Base-by-base conservation (phyloP, 2,329 filamentous ascomycete species). In the Paraphaeosphaeria minitans region DNA sequence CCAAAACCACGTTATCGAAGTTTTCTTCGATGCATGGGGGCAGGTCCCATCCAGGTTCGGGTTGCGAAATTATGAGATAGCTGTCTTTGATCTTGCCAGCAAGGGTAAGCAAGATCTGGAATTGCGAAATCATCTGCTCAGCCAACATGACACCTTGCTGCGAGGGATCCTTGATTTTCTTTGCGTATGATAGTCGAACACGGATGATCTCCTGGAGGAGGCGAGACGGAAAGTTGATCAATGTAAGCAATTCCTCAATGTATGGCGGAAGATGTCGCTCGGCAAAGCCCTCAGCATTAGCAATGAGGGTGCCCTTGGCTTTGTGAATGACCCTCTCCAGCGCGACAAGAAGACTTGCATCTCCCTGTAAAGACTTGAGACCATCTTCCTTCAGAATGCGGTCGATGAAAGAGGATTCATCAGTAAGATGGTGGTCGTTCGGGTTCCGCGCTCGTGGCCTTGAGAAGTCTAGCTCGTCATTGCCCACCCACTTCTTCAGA, bases 91-190 rank as follows among this genome's bases (percentile, higher is more conserved):
- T 97, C 62, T 89, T 86, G 60, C 96, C 93, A 33, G 95, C 94
- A 65, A 98, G 88, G 71, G 91, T 93, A 63, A 99, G 87, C 55
- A 98, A 81, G 46, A 97, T 91, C 77, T 96, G 93, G 68, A 99
- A 98, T 73, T 99, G 95, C 0, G 91, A 85, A 63, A 99, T 97
- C 91, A 98, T 96, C 78, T 98, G 94, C 73, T 98, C 93, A 60
- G 96, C 91, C 84, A 99, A 92, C 81, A 99, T 90, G 27, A 91
- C 85, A 64, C 93, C 96, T 75, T 96, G 92, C 79, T 95, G 91
- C 1, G 93, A 90, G 10, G 93, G 92, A 70, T 98, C 94, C 78
- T 94, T 96, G 88, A 97, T 96, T 75, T 93, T 94, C 79, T 89
- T 92, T 19, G 94, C 93, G 75, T 97, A 98, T 10, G 89, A 91